Percentiles rank a stretch among this genome's conserved stretches.
These are phyloP conservation scores for Malus hybrid DNA, from an alignment of 331 rosid species.

Conservation along the genomic window DNA sequence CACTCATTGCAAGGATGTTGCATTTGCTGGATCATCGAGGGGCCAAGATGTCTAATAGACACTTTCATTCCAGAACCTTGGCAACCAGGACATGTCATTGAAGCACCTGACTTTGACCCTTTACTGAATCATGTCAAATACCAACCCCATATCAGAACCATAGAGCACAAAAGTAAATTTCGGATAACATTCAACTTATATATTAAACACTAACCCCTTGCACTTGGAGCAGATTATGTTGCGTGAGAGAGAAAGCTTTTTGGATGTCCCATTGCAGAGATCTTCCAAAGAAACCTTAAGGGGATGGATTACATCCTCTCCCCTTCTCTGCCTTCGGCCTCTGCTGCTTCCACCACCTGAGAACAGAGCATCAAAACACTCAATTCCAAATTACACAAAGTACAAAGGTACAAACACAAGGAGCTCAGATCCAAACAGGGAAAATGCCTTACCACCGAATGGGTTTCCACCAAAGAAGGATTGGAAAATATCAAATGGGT, in stretches of 20 bases:
- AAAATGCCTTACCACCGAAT: slow-evolving; percentile 49
- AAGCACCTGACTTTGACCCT: slow-evolving; percentile 94
- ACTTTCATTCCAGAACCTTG: slow-evolving; percentile 96
- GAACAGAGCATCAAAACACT: background rate
- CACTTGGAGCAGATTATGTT: slow-evolving; percentile 44
- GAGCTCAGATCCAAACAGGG: background rate
- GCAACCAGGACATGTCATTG: slow-evolving; percentile 75
- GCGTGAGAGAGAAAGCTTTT: slow-evolving; percentile 53
- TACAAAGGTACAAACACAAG: background rate
- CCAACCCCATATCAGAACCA: background rate
- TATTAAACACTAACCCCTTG: slow-evolving; percentile 36
- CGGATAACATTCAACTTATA: background rate
- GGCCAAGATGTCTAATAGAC: slow-evolving; percentile 87
- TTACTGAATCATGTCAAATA: slow-evolving; percentile 36
- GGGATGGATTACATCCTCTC: slow-evolving; percentile 53
- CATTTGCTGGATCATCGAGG: slow-evolving; percentile 96
- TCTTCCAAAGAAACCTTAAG: slow-evolving; percentile 57
- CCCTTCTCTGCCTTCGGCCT: slow-evolving; percentile 58
- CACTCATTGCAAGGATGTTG: slow-evolving; percentile 93
- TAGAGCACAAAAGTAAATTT: background rate
- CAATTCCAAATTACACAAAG: background rate
- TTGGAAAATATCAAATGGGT: slow-evolving; percentile 81
- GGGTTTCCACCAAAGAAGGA: slow-evolving; percentile 90
- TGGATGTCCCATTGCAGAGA: slow-evolving; percentile 43
- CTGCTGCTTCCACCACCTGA: slow-evolving; percentile 47